A percentile compares a stretch with the other conserved stretches of the same genome.
Conservation (phyloP, 768 basidiomycete species). For the Mycena albidolilacea region DNA sequence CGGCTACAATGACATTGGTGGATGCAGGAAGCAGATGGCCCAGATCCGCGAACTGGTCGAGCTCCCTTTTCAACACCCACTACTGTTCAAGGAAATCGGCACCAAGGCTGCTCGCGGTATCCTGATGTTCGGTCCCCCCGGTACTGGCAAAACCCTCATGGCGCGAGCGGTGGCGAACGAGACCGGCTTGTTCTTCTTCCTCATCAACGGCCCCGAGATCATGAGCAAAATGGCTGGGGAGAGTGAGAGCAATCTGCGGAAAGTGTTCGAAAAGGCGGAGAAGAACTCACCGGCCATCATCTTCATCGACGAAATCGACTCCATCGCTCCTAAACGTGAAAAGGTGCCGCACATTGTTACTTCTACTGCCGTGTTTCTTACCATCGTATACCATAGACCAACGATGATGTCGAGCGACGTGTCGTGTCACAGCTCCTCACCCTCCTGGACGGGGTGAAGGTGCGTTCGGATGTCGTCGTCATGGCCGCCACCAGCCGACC, state of each 20-base stretch:
- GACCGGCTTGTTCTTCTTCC: too few relatives aligned
- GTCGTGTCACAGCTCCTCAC: constrained; percentile 85
- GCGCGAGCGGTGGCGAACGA: constrained; percentile 95
- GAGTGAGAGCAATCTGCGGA: too few relatives aligned
- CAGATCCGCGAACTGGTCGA: constrained; percentile 99
- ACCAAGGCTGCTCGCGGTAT: constrained; percentile 71
- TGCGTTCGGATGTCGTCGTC: constrained; percentile 98
- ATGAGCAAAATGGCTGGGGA: too few relatives aligned
- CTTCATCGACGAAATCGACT: constrained; percentile 99
- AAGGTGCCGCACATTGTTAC: constrained; percentile 69
- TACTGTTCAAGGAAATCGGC: constrained; percentile 99
- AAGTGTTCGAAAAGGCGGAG: constrained; percentile 94
- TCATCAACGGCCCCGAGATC: too few relatives aligned
- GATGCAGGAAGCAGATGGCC: constrained; percentile 99
- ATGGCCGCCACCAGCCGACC: constrained; percentile 99
- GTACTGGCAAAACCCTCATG: constrained; percentile 99
- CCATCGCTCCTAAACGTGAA: constrained; percentile 99
- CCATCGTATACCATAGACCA: constrained; percentile 72
- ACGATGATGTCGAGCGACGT: constrained; percentile 99
- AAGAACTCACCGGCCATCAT: constrained; percentile 99
- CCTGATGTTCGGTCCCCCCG: constrained; percentile 96
- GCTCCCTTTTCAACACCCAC: constrained; percentile 96
- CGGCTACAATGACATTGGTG: constrained; percentile 99
- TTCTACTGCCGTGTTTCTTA: constrained; percentile 6
- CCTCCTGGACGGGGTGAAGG: constrained; percentile 87